phyloP scores from a whole-genome alignment of 371 early-diverging fungal species.

The Mucor indicus region DNA sequence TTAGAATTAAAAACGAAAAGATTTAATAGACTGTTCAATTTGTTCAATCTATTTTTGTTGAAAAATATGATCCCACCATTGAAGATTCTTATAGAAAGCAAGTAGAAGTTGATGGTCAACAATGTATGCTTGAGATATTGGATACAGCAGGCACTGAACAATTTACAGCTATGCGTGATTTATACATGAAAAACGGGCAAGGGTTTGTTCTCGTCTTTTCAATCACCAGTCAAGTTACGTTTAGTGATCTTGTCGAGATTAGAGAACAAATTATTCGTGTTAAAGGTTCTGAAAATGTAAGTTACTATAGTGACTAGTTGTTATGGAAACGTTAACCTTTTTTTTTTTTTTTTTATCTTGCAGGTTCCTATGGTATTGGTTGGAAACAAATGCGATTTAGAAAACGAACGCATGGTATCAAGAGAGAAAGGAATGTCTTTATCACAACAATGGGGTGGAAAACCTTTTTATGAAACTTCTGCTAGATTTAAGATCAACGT shows the following conservation, averaged over 20 bases:
- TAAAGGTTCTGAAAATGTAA: slow-evolving; percentile 78
- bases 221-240: slow-evolving; percentile 80
- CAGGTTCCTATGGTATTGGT: slow-evolving; percentile 85
- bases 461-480: slow-evolving; percentile 82
- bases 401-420: slow-evolving; percentile 73
- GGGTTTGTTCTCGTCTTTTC: slow-evolving; percentile 88
- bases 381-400: slow-evolving; percentile 87
- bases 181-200: slow-evolving; percentile 90
- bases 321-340: not conserved
- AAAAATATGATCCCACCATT: slow-evolving; percentile 89
- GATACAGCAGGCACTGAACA: slow-evolving; percentile 90
- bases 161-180: slow-evolving; percentile 89
- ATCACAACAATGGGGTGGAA: slow-evolving; percentile 69
- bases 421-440: slow-evolving; percentile 62
- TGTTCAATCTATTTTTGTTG: slow-evolving; percentile 88
- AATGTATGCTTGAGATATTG: slow-evolving; percentile 87
- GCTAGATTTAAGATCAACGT: slow-evolving; percentile 83
- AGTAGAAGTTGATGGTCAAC: slow-evolving; percentile 82
- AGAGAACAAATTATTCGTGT: slow-evolving; percentile 80
- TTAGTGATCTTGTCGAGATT: slow-evolving; percentile 75
- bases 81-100: slow-evolving; percentile 90
- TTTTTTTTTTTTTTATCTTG: not conserved
- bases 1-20: not conserved
- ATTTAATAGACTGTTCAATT: slow-evolving; percentile 84
- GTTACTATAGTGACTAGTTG: not conserved